These are phyloP conservation scores for Moniliella sp. DNA, from an alignment of 1,284 basidiomycete species.

Conservation along the genomic window DNA sequence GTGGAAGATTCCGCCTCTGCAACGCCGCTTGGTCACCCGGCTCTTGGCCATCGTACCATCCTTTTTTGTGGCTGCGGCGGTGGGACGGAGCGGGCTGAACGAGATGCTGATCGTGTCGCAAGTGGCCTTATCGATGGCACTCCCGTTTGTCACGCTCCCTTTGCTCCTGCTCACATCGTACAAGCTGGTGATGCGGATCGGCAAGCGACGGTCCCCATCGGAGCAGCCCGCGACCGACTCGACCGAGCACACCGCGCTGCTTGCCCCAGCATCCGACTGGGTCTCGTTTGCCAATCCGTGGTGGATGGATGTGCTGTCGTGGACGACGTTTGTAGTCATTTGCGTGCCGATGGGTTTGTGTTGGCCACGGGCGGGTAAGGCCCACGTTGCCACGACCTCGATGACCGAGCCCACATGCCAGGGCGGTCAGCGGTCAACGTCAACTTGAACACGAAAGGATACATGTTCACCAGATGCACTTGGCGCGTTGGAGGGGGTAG, in stretches of 20 bases:
- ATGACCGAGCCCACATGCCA: no score
- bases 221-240: no score
- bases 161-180: slow-evolving; percentile 17
- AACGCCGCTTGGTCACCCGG: slow-evolving; percentile 63
- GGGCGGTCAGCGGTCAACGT: no score
- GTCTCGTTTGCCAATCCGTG: no score
- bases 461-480: no score
- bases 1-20: slow-evolving; percentile 62
- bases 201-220: slow-evolving; percentile 5
- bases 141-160: slow-evolving; percentile 44
- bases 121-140: slow-evolving; percentile 62
- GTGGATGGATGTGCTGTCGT: slow-evolving; percentile 36
- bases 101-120: slow-evolving; percentile 65
- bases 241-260: no score
- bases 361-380: no score
- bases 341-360: slow-evolving; percentile 2
- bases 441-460: no score
- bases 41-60: slow-evolving; percentile 64
- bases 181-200: slow-evolving; percentile 12
- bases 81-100: slow-evolving; percentile 57
- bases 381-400: no score
- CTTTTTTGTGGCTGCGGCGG: slow-evolving; percentile 51
- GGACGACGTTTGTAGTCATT: slow-evolving; percentile 4
- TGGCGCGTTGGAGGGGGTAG: no score
- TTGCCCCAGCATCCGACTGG: no score